These are phyloP conservation scores for Saccharomycopsis fermentans DNA, from an alignment of 805 yeast genomes.

Conservation along the genomic window DNA sequence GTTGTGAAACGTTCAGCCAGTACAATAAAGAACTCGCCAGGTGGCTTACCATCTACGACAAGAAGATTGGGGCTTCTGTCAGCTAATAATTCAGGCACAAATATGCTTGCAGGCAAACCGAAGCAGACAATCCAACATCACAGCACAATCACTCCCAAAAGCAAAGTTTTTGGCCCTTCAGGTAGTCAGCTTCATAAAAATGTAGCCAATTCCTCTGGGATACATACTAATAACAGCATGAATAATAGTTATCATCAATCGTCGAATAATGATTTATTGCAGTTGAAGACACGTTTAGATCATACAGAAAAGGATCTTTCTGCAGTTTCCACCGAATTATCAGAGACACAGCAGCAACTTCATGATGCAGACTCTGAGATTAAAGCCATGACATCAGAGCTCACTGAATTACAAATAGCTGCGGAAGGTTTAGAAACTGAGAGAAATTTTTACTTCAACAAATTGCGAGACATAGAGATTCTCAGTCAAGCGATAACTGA, in stretches of 20 bases:
- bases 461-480: constrained; percentile 80
- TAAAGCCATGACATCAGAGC: constrained; percentile 36
- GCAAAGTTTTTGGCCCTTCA: background rate
- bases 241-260: background rate
- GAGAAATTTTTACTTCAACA: constrained; percentile 83
- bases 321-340: constrained; percentile 1
- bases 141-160: background rate
- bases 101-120: background rate
- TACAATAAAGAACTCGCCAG: background rate
- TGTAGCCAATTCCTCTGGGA: background rate
- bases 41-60: background rate
- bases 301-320: background rate
- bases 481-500: constrained; percentile 57
- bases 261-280: background rate
- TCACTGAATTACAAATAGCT: constrained; percentile 46
- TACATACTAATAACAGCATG: background rate
- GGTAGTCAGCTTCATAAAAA: background rate
- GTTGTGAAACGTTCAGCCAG: constrained; percentile 5
- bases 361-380: constrained; percentile 34
- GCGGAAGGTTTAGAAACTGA: constrained; percentile 67
- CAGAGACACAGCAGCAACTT: constrained; percentile 30
- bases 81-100: background rate
- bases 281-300: background rate
- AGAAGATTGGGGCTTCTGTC: background rate
- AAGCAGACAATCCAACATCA: background rate